phyloP scores from a whole-genome alignment of 2,329 filamentous ascomycete genomes.

The Trichoderma oligosporum region DNA sequence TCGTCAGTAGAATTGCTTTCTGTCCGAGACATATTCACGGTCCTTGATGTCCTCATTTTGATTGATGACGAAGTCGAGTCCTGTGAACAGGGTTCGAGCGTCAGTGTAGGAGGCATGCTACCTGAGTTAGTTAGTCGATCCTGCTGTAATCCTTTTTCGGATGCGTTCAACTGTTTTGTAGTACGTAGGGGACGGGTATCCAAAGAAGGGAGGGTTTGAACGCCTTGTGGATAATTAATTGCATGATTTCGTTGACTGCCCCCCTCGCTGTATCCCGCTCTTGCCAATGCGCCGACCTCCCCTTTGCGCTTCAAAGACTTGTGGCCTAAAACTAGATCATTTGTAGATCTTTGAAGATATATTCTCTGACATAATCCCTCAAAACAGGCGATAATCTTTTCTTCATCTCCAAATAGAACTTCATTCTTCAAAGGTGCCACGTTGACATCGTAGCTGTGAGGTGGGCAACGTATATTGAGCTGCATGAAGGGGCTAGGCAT shows the following conservation, averaged over 20 bases:
- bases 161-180: neutral
- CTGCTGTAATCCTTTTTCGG: no score
- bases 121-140: neutral
- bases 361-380: constrained; percentile 40
- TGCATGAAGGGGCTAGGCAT: constrained; percentile 57
- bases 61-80: neutral
- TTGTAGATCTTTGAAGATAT: constrained; percentile 30
- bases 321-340: neutral
- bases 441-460: constrained; percentile 66
- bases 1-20: constrained; percentile 33
- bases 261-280: neutral
- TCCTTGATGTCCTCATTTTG: constrained; percentile 30
- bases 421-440: constrained; percentile 69
- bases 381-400: constrained; percentile 43
- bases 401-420: constrained; percentile 61
- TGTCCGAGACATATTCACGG: constrained; percentile 34
- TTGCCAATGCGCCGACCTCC: neutral
- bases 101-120: neutral
- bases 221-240: neutral
- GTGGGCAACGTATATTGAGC: constrained; percentile 59
- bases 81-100: neutral
- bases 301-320: neutral
- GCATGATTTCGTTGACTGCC: neutral
- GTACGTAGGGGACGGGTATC: no score
- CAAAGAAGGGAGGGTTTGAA: neutral